These are phyloP conservation scores for Fusarium metavorans DNA, from an alignment of 2,329 filamentous ascomycete genomes.

Conservation along the genomic window DNA sequence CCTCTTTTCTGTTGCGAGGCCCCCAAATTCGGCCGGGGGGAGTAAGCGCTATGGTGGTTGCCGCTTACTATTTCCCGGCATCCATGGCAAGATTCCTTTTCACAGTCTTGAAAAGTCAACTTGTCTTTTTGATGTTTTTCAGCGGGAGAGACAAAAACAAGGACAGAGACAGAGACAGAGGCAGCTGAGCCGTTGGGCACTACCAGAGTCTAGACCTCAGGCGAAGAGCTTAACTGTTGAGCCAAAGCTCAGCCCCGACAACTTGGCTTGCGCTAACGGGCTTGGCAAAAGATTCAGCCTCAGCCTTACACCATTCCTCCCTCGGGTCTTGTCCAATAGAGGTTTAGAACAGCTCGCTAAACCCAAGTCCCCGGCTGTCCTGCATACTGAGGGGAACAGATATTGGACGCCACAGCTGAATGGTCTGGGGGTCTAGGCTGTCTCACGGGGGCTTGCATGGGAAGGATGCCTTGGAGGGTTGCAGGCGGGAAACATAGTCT, in stretches of 20 bases:
- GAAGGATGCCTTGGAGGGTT: background rate
- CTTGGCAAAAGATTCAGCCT: background rate
- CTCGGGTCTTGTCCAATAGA: background rate
- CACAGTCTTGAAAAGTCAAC: background rate
- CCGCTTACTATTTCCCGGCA: background rate
- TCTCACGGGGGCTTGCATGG: background rate
- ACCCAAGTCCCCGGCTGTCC: background rate
- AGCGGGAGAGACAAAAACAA: too few relatives aligned
- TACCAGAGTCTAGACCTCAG: background rate
- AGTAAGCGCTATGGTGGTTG: background rate
- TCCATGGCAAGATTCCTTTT: background rate
- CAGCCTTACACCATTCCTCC: conserved; percentile 2
- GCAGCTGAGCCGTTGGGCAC: background rate
- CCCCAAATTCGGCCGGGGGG: background rate
- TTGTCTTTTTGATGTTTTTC: background rate
- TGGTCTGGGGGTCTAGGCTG: background rate
- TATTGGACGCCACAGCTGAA: background rate
- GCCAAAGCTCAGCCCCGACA: background rate
- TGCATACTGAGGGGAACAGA: background rate
- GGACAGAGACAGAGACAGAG: background rate
- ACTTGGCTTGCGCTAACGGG: background rate
- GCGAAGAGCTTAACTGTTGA: background rate
- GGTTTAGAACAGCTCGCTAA: background rate
- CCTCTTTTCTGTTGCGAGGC: background rate
- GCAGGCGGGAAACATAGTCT: background rate